Base-by-base conservation (phyloP, 1,284 basidiomycete genomes). In the Tremellales sp. region DNA sequence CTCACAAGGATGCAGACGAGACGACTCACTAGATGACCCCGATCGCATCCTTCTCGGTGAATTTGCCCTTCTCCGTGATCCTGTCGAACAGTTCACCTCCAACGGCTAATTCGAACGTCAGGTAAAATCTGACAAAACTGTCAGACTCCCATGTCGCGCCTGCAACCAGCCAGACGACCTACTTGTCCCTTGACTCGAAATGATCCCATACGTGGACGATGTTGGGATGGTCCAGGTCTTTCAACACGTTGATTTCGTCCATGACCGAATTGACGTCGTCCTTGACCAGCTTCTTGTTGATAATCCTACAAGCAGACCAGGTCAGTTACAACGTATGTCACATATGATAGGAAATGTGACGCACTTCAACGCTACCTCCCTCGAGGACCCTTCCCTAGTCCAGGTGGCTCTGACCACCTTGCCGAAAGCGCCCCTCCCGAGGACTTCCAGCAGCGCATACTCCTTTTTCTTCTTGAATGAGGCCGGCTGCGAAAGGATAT, bases 51-150 rank as follows among this genome's bases (percentile, higher is more conserved):
- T 80, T 79, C 68, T 95, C 92, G 0, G 88, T 92, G 59, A 95
- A 94, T 62, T 86, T 91, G 14, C 92, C 92, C 49, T 78, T 80
- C 56, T 83, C 76, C 25, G 84, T 74, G 52, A 95, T 86, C 31
- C 88, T 79, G 45, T 90, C 85, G 65, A 95, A 95, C 3, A 93
- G 78, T 64, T 92, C 90, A 33, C 91, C 91, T 16, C 92, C 91
- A 3, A 82, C 78, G 0, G 91, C 92, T 6, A 94, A 83, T 70
- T 95, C 89, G 61, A 95, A 95, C 0, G 86, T 81, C 28, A 95
- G 81, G 65, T 91, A 95, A 70, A 89, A 93, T 69, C 65, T 68
- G 36, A 4, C 24, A 22, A 14, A 13, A 13, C 4, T 3, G 40
- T 41, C 25, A 43, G 37, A 25, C 34, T 37, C 24, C 33, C 26